Evolutionary conservation across 78 protist species (phyloP), one percentile per base, ranked within the genome.

Genomic region (Protostelium mycophagum): DNA sequence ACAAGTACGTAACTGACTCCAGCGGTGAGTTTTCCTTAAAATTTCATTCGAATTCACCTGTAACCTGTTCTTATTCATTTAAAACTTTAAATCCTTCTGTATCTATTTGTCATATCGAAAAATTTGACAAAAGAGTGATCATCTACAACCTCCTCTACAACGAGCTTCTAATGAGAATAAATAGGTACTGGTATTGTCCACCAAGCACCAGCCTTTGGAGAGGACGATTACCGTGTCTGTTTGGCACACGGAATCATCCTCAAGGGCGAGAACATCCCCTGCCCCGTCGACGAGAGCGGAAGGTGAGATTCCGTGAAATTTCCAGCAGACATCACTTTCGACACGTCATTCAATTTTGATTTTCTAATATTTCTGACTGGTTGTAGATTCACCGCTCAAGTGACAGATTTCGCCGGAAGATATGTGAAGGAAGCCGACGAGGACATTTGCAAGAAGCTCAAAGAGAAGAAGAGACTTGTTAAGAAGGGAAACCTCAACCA

Each of bases 181-280:
- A n/a, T n/a, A n/a, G n/a, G 99, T 88, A 97, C 99, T n/a, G 99
- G 99, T 91, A 90, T 99, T 29, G 99, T 99, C 29, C 99, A 99
- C 94, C 86, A 91, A 63, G 99, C 99, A 1, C 99, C 99, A 36
- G 98, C 96, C 35, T 99, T 97, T 91, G 99, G 99, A 86, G 99
- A 99, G 92, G 99, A 99, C 92, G 99, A 99, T 97, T 97, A 90
- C 96, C 94, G 98, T 28, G 99, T 96, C 25, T 97, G 99, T 95
- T 36, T 96, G 38, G 86, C 36, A 31, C 28, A 85, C 88, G 97
- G 93, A 9, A 88, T 99, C 89, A 92, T 98, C 86, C 51, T 0
- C 1, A 88, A 90, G 89, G 85, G 38, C 16, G 98, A 90, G 90
- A 89, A 38, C 63, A 90, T 87, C 88, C 86, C 95, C 84, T 97